Base-by-base conservation (phyloP, 306 rosid genomes). In the Rosa multiflora region DNA sequence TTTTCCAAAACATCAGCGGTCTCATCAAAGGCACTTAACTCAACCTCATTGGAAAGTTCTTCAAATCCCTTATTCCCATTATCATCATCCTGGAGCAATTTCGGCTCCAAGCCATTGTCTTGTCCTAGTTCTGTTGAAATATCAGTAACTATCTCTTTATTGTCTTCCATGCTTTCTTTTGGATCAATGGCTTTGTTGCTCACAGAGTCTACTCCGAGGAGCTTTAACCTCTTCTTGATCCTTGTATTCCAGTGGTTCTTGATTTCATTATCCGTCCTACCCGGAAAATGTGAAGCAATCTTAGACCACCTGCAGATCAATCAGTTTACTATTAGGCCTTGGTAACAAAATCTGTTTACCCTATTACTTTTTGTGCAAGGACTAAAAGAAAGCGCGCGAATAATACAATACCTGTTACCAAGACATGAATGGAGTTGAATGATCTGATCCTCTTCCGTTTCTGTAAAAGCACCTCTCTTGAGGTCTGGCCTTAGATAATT, bases 401-500 rank as follows among this genome's bases (percentile, higher is more conserved):
- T 23, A 26, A 3, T 77, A 43, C 49, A 44, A 43, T 90, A 95
- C 99, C 98, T 93, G 89, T 95, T 95, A 72, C 99, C 99, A 72
- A 95, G 91, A 78, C 86, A 81, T 23, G 93, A 85, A 83, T 95
- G 99, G 51, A 95, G 93, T 39, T 88, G 98, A 66, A 95, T 93
- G 32, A 95, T 93, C 81, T 95, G 93, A 80, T 89, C 88, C 83
- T 95, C 99, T 88, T 95, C 99, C 53, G 39, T 76, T 75, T 93
- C 98, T 6, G 99, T 95, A 77, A 91, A 91, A 44, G 85, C 85
- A 76, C 99, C 99, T 91, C 99, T 87, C 87, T 93, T 95, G 21
- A 95, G 98, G 89, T 93, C 99, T 5, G 99, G 99, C 81, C 98
- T 90, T 15, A 95, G 82, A 85, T 95, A 95, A 85, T 95, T 95